Conservation (phyloP, 257 asterid species). For the Euphrasia confusa region DNA sequence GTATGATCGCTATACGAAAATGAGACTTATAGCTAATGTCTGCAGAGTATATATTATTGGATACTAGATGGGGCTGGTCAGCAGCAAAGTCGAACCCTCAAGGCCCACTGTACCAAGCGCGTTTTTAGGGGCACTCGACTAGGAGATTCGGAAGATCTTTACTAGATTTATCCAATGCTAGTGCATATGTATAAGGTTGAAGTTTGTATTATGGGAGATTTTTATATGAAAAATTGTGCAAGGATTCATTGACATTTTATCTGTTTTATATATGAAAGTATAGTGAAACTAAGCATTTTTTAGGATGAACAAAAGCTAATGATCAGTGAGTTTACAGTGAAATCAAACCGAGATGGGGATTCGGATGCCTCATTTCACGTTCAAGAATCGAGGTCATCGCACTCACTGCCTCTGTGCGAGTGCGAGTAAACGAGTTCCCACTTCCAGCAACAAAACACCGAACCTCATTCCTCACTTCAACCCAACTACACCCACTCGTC, state of each 20-base stretch:
- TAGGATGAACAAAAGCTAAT: too few species aligned
- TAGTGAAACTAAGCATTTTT: too few species aligned
- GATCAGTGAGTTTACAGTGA: too few species aligned
- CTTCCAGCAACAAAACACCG: constrained; percentile 51
- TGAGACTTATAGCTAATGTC: not conserved
- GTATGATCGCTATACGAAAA: constrained; percentile 31
- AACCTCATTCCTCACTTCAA: constrained; percentile 51
- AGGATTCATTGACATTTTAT: too few species aligned
- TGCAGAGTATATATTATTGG: not conserved
- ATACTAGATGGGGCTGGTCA: not conserved
- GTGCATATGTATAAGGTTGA: too few species aligned
- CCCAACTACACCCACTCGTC: constrained; percentile 63
- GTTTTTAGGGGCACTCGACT: too few species aligned
- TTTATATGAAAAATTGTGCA: too few species aligned
- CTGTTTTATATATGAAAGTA: too few species aligned
- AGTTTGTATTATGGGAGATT: too few species aligned
- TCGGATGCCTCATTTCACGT: constrained; percentile 48
- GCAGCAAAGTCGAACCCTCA: not conserved
- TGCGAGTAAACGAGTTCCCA: constrained; percentile 15
- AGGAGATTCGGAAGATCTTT: too few species aligned
- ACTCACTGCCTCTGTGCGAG: constrained; percentile 31
- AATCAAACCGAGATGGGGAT: constrained; percentile 25
- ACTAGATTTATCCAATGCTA: too few species aligned
- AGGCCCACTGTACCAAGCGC: not conserved
- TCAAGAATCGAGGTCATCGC: constrained; percentile 34